Evolutionary conservation across 2,329 filamentous ascomycete genomes (phyloP), one percentile per base, ranked within the genome.

Genomic region (Colletotrichum truncatum): DNA sequence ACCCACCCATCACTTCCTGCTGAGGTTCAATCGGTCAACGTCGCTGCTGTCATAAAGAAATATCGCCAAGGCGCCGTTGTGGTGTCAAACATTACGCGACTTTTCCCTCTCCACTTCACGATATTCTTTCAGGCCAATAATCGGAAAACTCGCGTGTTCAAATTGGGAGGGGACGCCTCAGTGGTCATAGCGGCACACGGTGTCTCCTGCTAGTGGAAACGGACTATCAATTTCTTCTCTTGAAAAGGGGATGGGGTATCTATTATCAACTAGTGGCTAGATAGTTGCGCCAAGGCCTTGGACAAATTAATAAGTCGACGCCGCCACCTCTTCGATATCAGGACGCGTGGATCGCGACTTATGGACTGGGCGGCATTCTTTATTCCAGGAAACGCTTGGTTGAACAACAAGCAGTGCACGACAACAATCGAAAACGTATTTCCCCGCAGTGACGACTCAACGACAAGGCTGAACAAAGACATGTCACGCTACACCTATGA

Each of bases 131-230:
- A 45, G 43, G 23, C n/a, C 28, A 43, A 39, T 18, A 48, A 41
- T 18, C 41, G 16, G 38, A 7, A 12, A n/a, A 16, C 16, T 25
- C 36, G 18, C 8, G 16, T 10, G 4, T 26, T 6, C 16, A 48
- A 7, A 48, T 36, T 52, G 38, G 23, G 45, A 59, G 52, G 39
- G 14, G 26, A 8, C 26, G n/a, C 52, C 39, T 7, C 8, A 30
- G 14, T 36, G 52, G 52, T 53, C 52, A 48, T 58, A 26, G 64
- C 60, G 46, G 25, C 64, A 53, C n/a, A 64, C 5, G n/a, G 60
- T 66, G 64, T 59, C 60, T 64, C 43, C 21, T 58, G 39, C 61
- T 64, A 65, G 53, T 53, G 60, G 26, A 43, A 59, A 49, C 25
- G 34, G 30, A 53, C 59, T 65, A 66, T 58, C 41, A 46, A 48